Conservation (phyloP, 164 flowering plant species). For the Berberis thunbergii region DNA sequence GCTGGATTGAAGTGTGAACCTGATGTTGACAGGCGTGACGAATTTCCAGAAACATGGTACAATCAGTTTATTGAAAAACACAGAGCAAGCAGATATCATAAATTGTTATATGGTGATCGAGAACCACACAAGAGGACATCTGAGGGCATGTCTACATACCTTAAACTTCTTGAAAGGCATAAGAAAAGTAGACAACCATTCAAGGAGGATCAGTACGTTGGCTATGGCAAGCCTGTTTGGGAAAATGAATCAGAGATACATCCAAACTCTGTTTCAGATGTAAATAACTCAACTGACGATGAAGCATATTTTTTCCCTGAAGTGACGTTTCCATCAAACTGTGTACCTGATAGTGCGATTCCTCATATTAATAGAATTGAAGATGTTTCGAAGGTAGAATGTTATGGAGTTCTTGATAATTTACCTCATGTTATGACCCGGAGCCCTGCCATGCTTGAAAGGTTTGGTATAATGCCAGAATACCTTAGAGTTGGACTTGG, state of each 20-base stretch:
- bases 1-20: conserved; percentile 52
- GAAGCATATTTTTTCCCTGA: conserved; percentile 68
- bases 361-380: conserved; percentile 26
- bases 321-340: conserved; percentile 59
- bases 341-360: conserved; percentile 84
- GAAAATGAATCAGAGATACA: conserved; percentile 39
- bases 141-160: conserved; percentile 72
- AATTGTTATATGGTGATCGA: conserved; percentile 33
- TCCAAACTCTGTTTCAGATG: conserved; percentile 25
- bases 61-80: conserved; percentile 60
- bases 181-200: conserved; percentile 60
- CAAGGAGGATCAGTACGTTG: conserved; percentile 39
- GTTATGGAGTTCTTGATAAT: conserved; percentile 73
- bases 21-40: conserved; percentile 49
- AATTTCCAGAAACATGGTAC: conserved; percentile 87
- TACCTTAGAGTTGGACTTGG: conserved; percentile 51
- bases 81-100: conserved; percentile 44
- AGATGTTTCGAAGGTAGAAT: conserved; percentile 43
- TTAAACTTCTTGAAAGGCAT: conserved; percentile 50
- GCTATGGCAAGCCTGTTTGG: conserved; percentile 23
- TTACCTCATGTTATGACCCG: conserved; percentile 60
- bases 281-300: conserved; percentile 38
- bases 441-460: conserved; percentile 82
- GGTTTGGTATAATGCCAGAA: conserved; percentile 83
- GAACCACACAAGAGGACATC: conserved; percentile 68